Evolutionary conservation across 139 green algal genomes (phyloP), one percentile per base, ranked within the genome.

Genomic region (Coccomyxa sp.): DNA sequence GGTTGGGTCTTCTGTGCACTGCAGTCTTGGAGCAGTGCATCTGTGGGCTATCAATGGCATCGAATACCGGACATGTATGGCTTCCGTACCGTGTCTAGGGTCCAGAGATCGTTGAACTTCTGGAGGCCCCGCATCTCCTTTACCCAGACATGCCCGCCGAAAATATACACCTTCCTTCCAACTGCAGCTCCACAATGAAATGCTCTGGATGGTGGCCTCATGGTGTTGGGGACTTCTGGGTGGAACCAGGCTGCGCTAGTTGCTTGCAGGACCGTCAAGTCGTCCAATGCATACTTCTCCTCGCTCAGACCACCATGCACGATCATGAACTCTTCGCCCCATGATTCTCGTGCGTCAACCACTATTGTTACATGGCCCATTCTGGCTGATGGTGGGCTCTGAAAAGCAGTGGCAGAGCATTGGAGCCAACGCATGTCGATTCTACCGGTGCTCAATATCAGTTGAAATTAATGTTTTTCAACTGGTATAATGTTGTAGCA

Each of bases 61-160:
- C 38, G 7, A 51, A 11, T 11, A 51, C 7, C 3, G 38, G 38
- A 51, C 7, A 71, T 71, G 63, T 25, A 1, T 9, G 21, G 68
- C 13, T 13, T 28, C 23, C 90, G 38, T 68, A 92, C 88, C 67
- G 88, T 93, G 79, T 94, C 85, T 17, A 96, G 86, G 45, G 79
- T 81, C 93, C 93, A 96, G 18, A 96, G 77, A 83, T 95, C 93
- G 76, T 92, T 89, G 88, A 96, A 96, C 32, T 89, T 88, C 14
- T 92, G 92, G n/a, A 89, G 79, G 79, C 90, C 93, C 51, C 88
- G 85, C 81, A 90, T 89, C 58, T 88, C 78, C 78, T 84, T 86
- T 0, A 89, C 67, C 51, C 90, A 91, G 4, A 95, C 91, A 78
- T 96, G 92, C 7, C 92, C 92, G 7, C 89, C 92, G 84, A 94